Percentiles rank a stretch among this genome's conserved stretches.
phyloP scores from a whole-genome alignment of 2,329 filamentous ascomycete species.

The Claviceps cyperi region DNA sequence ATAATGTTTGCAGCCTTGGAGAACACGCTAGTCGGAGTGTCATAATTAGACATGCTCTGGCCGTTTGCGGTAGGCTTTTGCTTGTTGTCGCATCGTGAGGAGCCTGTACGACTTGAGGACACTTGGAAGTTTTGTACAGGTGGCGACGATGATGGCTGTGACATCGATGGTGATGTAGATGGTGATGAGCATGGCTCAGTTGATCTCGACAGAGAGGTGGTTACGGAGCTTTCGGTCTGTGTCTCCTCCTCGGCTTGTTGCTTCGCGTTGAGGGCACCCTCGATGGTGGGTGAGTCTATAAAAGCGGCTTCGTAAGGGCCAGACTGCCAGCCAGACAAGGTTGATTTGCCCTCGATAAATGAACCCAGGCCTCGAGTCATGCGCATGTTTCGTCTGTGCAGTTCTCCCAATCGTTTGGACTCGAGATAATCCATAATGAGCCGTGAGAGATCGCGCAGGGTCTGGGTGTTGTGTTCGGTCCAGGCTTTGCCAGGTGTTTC shows the following conservation, averaged over 20 bases:
- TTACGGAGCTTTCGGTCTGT: background rate
- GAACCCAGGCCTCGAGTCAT: slow-evolving; percentile 23
- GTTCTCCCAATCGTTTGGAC: slow-evolving; percentile 11
- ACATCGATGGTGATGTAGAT: background rate
- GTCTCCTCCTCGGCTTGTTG: slow-evolving; percentile 2
- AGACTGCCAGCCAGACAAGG: slow-evolving; percentile 14
- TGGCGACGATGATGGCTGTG: background rate
- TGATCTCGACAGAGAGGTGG: too few relatives aligned
- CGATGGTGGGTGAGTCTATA: slow-evolving; percentile 2
- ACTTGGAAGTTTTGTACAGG: background rate
- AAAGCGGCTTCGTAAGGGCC: slow-evolving; percentile 3
- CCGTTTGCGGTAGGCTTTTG: background rate
- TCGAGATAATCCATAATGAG: slow-evolving; percentile 24
- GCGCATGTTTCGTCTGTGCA: slow-evolving; percentile 18
- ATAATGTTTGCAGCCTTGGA: slow-evolving; percentile 30
- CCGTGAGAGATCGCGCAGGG: slow-evolving; percentile 14
- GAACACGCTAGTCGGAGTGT: slow-evolving; percentile 15
- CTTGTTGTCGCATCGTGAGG: background rate
- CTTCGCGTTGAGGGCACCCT: slow-evolving; percentile 8
- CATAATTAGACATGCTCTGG: background rate
- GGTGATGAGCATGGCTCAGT: background rate
- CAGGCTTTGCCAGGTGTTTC: slow-evolving; percentile 8
- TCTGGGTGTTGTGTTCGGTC: slow-evolving; percentile 12
- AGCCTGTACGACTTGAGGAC: background rate
- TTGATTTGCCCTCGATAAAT: slow-evolving; percentile 21